Evolutionary conservation across 108 stramenopile genomes (phyloP), one percentile per base, ranked within the genome.

Genomic region (Nannochloropsis granulata): DNA sequence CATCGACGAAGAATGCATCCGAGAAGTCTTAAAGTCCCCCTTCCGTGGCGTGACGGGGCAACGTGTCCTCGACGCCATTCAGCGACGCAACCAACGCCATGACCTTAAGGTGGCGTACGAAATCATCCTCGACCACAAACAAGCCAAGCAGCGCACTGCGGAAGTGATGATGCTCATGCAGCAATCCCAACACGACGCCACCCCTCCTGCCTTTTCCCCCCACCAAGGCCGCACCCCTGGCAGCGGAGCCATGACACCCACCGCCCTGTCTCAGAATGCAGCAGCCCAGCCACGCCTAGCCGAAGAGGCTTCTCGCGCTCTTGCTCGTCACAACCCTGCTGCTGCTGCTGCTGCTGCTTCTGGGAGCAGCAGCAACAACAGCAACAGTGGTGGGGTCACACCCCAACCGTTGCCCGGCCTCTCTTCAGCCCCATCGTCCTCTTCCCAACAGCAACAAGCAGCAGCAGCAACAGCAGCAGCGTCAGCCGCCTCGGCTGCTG

Each of bases 101-200:
- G 90, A 90, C 45, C 25, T 98, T 44, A 94, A 95, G 12, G 96
- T 96, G 82, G 96, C 96, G 44, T 98, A 98, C 85, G 97, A 98
- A 90, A 93, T 98, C 12, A 94, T 98, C 83, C 91, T 98, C 24
- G 97, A 97, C 90, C 94, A 96, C 88, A 98, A 98, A 85, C 94
- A 95, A 83, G 95, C 96, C 12, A 93, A 95, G 43, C 56, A 71
- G 11, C 56, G 56, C 56, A 71, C 92, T 95, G 26, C 93, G 97
- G 80, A 96, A 95, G 26, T 96, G 45, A 25, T 25, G 79, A 23
- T 79, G 79, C 79, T 79, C 79, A 79, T 79, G 79, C 79, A 81
- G 80, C 80, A 81, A 24, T 23, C 24, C 25, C 80, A 81, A 23
- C 80, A 81, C 79, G 79, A 80, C 79, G 23, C 79, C 79, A 80